A percentile compares a stretch with the other conserved stretches of the same genome.
Conservation (phyloP, 1,284 basidiomycete genomes). For the Ganoderma boninense region DNA sequence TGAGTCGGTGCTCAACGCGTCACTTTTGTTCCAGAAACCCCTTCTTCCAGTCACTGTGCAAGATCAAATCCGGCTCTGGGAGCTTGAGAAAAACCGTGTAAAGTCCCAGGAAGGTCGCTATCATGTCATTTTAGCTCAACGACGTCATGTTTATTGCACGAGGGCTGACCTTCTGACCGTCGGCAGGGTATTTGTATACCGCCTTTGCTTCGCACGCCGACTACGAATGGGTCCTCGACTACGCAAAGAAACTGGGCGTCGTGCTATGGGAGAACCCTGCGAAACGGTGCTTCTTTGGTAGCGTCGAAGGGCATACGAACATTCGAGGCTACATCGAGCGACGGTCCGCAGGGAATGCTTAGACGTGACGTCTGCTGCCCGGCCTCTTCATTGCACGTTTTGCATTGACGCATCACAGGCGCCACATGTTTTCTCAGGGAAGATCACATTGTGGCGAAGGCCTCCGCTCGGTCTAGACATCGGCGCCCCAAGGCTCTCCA, state of each 20-base stretch:
- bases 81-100: conserved; percentile 94
- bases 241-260: conserved; percentile 84
- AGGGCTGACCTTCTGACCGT: conserved; percentile 33
- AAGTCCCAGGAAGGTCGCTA: conserved; percentile 83
- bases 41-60: conserved; percentile 95
- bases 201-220: conserved; percentile 88
- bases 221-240: conserved; percentile 87
- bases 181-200: conserved; percentile 85
- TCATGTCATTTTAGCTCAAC: conserved; percentile 33
- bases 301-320: conserved; percentile 79
- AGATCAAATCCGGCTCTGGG: conserved; percentile 98
- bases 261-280: conserved; percentile 80
- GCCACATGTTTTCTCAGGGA: conserved; percentile 26
- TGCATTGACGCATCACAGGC: conserved; percentile 25
- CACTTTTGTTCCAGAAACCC: conserved; percentile 67
- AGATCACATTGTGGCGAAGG: conserved; percentile 24
- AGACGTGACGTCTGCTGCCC: conserved; percentile 20
- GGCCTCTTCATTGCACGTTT: conserved; percentile 12
- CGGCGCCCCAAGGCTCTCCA: neutral
- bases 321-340: conserved; percentile 85
- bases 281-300: conserved; percentile 87
- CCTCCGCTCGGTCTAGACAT: conserved; percentile 15
- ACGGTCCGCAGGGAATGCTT: conserved; percentile 41
- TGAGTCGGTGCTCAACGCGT: conserved; percentile 10
- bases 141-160: conserved; percentile 29